Base-by-base conservation (phyloP, 305 asterid species). In the Solanum aculeatissimum region DNA sequence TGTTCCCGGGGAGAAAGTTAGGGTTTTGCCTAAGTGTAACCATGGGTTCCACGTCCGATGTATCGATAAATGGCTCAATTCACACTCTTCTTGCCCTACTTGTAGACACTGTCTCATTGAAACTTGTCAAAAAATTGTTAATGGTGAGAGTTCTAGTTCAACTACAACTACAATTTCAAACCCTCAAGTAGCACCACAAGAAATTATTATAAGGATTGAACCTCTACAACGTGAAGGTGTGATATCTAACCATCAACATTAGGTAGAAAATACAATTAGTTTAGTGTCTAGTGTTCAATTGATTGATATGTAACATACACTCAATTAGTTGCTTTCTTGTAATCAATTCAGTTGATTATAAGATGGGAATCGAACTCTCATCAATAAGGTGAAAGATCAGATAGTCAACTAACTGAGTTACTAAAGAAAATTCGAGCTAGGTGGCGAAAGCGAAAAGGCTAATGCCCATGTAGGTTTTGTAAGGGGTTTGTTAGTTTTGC, bases 31-130 rank as follows among this genome's bases (percentile, higher is more conserved):
- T 4, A 93, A 85, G 86, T 95, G 98, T 90, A 45, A 86, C 86
- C 98, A 95, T n/a, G 97, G 95, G 1, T 95, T 95, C 83, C 98
- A 95, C 47, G 95, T 92, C 3, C 80, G 89, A 1, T 95, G 98
- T 82, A 93, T 95, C 47, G 97, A 95, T n/a, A 92, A 86, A 51
- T 95, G 98, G 98, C 89, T 95, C 1, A 89, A 77, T 19, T 91
- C 97, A 2, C 98, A 93, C 94, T 93, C 98, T 0, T 93, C 97
- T 1, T 95, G 98, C 87, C 98, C 98, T 2, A 92, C 97, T 57
- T 95, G 98, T 77, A 88, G 98, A 13, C 90, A 95, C 90, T 93
- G 97, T 84, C 91, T 95, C 15, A 90, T 92, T 35, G 94, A 94
- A 75, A 93, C 93, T 1, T 91, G 96, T 21, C 92, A 88, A 7